These are phyloP conservation scores for Prototheca cutis DNA, from an alignment of 163 green algal species.

Conservation along the genomic window DNA sequence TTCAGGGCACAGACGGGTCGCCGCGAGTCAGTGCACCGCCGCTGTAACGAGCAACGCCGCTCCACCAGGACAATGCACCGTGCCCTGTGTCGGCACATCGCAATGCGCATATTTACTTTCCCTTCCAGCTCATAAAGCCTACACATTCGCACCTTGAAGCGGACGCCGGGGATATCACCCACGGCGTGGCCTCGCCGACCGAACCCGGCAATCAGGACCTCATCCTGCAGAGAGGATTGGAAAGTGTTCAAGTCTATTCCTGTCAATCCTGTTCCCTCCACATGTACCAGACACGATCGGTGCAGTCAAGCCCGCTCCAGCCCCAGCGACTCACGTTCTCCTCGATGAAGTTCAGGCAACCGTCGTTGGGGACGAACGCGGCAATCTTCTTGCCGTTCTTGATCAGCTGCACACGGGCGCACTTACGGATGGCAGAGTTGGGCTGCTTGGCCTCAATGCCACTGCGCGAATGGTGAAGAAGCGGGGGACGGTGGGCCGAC, in stretches of 20 bases:
- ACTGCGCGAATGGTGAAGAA: slow-evolving; percentile 46
- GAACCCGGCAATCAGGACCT: slow-evolving; percentile 99
- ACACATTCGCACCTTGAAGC: slow-evolving; percentile 99
- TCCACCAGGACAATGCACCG: too few relatives aligned
- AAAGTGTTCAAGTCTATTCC: too few relatives aligned
- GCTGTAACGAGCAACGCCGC: too few relatives aligned
- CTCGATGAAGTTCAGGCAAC: slow-evolving; percentile 99
- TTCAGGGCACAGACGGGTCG: too few relatives aligned
- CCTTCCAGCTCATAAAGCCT: too few relatives aligned
- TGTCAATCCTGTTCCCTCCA: too few relatives aligned
- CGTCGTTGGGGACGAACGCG: slow-evolving; percentile 98
- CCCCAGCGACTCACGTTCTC: slow-evolving; percentile 88
- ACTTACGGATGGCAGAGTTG: slow-evolving; percentile 99
- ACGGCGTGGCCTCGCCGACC: slow-evolving; percentile 94
- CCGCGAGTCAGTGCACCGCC: too few relatives aligned
- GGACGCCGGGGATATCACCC: slow-evolving; percentile 99
- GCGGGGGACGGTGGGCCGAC: not conserved
- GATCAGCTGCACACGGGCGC: slow-evolving; percentile 99
- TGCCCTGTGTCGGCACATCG: too few relatives aligned
- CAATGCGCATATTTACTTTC: too few relatives aligned
- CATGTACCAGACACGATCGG: too few relatives aligned
- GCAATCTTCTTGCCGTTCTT: slow-evolving; percentile 99
- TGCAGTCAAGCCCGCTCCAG: too few relatives aligned
- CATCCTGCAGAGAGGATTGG: slow-evolving; percentile 70
- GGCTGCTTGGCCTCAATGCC: slow-evolving; percentile 99